phyloP scores from a whole-genome alignment of 768 basidiomycete genomes.

The Pleurotus citrinopileatus region DNA sequence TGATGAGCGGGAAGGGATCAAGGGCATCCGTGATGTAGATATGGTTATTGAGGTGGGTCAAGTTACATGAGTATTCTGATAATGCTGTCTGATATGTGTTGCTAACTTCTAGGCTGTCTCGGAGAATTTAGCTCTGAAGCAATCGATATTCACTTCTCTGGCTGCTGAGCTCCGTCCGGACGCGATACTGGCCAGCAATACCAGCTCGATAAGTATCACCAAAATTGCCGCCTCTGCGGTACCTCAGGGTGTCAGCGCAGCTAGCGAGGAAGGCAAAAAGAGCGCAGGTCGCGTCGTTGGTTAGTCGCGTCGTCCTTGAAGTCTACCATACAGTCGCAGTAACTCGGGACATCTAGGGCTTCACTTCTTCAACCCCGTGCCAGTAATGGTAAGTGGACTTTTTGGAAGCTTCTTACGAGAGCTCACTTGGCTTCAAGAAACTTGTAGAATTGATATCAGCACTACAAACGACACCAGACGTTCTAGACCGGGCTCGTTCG shows the following conservation, averaged over 20 bases:
- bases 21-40: constrained; percentile 74
- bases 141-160: constrained; percentile 69
- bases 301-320: constrained; percentile 26
- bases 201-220: constrained; percentile 91
- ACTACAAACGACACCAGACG: constrained; percentile 81
- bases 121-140: constrained; percentile 78
- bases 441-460: constrained; percentile 94
- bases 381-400: constrained; percentile 73
- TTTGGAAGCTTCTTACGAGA: neutral
- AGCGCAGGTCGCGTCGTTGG: constrained; percentile 80
- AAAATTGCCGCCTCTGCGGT: constrained; percentile 86
- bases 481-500: constrained; percentile 69
- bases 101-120: constrained; percentile 66
- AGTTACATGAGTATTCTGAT: neutral
- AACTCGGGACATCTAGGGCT: constrained; percentile 61
- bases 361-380: constrained; percentile 97
- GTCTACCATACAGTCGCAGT: neutral
- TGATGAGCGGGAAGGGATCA: constrained; percentile 43
- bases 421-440: constrained; percentile 47
- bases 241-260: constrained; percentile 49
- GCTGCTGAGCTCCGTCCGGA: constrained; percentile 64
- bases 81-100: neutral
- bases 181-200: constrained; percentile 88
- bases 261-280: constrained; percentile 61
- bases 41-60: constrained; percentile 82